Evolutionary conservation across 129 eudicot species (phyloP).

Genomic region (Flaveria trinervia): DNA sequence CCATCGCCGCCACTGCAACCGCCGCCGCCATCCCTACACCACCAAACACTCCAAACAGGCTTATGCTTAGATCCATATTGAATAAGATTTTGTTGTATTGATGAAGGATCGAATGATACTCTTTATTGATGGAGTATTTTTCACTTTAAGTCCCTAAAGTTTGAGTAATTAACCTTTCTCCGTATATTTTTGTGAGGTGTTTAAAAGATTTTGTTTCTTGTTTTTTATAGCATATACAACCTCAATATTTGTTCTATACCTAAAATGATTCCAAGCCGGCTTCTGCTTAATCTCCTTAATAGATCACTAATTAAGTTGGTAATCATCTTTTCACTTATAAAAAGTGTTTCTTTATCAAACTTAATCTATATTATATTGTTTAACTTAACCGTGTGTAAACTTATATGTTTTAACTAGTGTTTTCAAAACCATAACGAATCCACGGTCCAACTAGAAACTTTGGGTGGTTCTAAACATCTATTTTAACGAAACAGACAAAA

Average conservation of each 20-base stretch:
- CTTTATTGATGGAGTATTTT: constrained; percentile 17
- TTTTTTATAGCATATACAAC: neutral
- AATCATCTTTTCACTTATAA: too few species aligned
- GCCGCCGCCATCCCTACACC: constrained; percentile 4
- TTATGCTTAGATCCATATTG: constrained; percentile 24
- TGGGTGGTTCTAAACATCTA: too few species aligned
- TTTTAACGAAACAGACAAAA: too few species aligned
- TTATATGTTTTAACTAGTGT: neutral
- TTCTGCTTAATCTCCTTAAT: too few species aligned
- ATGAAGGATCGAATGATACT: constrained; percentile 14
- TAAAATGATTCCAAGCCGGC: too few species aligned
- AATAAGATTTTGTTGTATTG: neutral
- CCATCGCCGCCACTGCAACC: neutral
- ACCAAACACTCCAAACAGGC: constrained; percentile 1
- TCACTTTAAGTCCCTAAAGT: constrained; percentile 19
- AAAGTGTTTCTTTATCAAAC: neutral
- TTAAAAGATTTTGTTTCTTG: neutral
- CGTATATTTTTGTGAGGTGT: neutral
- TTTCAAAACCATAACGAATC: neutral
- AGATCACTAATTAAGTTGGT: too few species aligned
- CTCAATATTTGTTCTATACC: neutral
- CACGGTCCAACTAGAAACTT: too few species aligned
- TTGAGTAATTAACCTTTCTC: constrained; percentile 12
- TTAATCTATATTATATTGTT: too few species aligned
- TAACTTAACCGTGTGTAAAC: too few species aligned